phyloP scores from a whole-genome alignment of 1,139 yeast genomes.

The Zygosaccharomyces sapae region DNA sequence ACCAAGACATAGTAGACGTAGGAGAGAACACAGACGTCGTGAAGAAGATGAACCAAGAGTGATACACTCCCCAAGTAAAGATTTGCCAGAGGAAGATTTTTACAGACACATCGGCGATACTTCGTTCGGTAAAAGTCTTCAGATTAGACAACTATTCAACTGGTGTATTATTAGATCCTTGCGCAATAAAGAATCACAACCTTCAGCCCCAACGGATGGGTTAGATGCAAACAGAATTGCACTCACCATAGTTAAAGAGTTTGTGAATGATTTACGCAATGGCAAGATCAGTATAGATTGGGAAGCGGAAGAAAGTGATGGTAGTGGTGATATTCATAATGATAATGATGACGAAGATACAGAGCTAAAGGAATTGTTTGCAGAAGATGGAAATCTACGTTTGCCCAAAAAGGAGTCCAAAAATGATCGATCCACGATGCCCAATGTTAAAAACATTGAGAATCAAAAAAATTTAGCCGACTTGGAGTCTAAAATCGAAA shows the following conservation, averaged over 20 bases:
- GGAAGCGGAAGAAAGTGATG: conserved; percentile 26
- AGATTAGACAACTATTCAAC: conserved; percentile 31
- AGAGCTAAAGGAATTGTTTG: conserved; percentile 27
- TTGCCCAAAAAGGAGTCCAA: conserved; percentile 1
- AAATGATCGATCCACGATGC: conserved; percentile 16
- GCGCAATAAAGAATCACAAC: conserved; percentile 19
- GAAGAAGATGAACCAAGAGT: conserved; percentile 2
- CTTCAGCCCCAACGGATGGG: conserved; percentile 10
- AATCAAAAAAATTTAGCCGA: conserved; percentile 29
- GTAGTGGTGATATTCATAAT: conserved; percentile 10
- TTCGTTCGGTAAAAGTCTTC: conserved; percentile 29
- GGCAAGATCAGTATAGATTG: conserved; percentile 31
- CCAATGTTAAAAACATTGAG: conserved; percentile 33
- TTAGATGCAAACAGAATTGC: conserved; percentile 26
- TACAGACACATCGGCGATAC: conserved; percentile 33
- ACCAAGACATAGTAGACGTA: not conserved
- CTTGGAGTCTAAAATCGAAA: conserved; percentile 24
- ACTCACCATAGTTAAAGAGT: conserved; percentile 26
- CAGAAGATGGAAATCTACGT: conserved; percentile 18
- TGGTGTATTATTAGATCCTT: conserved; percentile 33
- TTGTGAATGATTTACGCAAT: conserved; percentile 31
- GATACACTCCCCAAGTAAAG: conserved; percentile 34
- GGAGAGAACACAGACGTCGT: conserved; percentile 2
- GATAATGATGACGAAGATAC: conserved; percentile 26
- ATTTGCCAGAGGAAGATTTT: conserved; percentile 33